Evolutionary conservation across 2,329 filamentous ascomycete species (phyloP).

Genomic region (Sarocladium oryzae): DNA sequence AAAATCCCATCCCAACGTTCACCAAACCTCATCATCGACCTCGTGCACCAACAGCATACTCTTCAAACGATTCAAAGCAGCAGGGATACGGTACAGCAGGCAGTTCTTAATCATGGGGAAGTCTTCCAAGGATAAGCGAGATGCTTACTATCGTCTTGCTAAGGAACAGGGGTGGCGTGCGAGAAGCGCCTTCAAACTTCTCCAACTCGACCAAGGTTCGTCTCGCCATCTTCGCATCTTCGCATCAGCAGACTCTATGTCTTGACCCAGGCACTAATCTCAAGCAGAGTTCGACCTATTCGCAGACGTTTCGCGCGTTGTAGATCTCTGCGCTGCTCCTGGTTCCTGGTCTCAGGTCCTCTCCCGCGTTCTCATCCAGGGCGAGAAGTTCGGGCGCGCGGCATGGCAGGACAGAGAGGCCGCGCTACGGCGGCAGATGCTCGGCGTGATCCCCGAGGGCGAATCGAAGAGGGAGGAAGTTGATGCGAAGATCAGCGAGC

Average conservation of each 20-base stretch:
- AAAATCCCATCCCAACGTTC: neutral
- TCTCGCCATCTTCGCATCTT: neutral
- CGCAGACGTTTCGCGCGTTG: conserved; percentile 80
- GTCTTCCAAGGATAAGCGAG: conserved; percentile 96
- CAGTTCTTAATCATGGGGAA: conserved; percentile 64
- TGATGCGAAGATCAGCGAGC: conserved; percentile 9
- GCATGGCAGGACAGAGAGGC: conserved; percentile 84
- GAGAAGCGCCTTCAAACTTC: conserved; percentile 90
- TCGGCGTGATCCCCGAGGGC: conserved; percentile 38
- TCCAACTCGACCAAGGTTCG: conserved; percentile 80
- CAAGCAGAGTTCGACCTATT: conserved; percentile 96
- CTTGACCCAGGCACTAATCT: too few species aligned
- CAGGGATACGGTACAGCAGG: neutral
- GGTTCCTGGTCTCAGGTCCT: conserved; percentile 97
- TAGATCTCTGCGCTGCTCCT: conserved; percentile 91
- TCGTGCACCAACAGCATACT: neutral
- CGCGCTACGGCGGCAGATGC: conserved; percentile 54
- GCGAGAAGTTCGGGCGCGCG: conserved; percentile 78
- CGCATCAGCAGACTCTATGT: too few species aligned
- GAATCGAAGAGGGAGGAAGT: conserved; percentile 15
- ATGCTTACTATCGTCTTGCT: conserved; percentile 94
- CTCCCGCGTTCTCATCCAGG: conserved; percentile 86
- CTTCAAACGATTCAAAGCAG: too few species aligned
- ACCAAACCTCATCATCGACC: neutral
- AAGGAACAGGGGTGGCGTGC: conserved; percentile 99